Conservation (phyloP, 2,329 filamentous ascomycete genomes). For the Tolypocladium album region DNA sequence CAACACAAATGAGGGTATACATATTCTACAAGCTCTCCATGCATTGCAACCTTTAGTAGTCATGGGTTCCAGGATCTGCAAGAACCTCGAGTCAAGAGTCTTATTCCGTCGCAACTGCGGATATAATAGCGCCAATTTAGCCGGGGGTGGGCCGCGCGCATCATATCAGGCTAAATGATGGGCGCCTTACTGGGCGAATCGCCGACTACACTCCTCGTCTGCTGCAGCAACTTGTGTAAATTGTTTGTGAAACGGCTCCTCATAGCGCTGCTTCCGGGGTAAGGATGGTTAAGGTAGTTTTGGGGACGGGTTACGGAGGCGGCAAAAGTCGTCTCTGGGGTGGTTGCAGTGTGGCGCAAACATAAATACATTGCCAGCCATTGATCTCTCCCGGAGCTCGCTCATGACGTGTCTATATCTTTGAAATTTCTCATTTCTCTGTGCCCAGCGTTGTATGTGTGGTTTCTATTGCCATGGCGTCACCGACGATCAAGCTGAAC, state of each 20-base stretch:
- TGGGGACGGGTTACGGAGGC: neutral
- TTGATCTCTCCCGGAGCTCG: neutral
- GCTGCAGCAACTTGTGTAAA: neutral
- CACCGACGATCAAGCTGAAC: conserved; percentile 48
- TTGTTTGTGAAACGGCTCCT: neutral
- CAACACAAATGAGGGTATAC: too few species aligned
- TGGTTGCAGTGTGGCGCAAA: neutral
- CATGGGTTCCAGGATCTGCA: too few species aligned
- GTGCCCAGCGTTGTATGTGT: neutral
- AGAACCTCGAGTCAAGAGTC: neutral
- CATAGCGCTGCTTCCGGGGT: neutral
- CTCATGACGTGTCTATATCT: too few species aligned
- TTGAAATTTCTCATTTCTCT: fast-evolving
- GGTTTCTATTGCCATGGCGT: conserved; percentile 16
- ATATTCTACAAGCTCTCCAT: too few species aligned
- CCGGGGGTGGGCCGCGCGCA: neutral
- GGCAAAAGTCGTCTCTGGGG: neutral
- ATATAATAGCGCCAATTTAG: neutral
- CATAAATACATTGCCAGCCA: neutral
- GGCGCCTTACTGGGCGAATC: neutral
- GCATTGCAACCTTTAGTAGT: too few species aligned
- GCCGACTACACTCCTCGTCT: neutral
- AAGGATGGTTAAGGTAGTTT: neutral
- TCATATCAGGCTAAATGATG: neutral
- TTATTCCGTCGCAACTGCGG: too few species aligned